Evolutionary conservation across 129 eudicot species (phyloP).

Genomic region (Saposhnikovia divaricata): DNA sequence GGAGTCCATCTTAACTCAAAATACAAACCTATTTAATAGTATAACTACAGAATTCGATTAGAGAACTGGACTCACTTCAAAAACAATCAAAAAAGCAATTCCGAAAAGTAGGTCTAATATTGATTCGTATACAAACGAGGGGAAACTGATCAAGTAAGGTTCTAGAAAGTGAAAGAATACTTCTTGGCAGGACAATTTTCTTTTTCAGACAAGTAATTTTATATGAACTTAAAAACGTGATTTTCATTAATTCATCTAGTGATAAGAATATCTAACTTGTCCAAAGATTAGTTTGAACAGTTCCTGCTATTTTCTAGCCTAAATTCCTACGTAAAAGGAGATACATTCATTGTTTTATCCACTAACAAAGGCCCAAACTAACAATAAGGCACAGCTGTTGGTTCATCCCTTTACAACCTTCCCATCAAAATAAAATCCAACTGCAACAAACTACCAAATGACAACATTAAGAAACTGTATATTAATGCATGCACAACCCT

Average conservation of each 20-base stretch:
- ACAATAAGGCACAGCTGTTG: constrained; percentile 1
- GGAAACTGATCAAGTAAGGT: not conserved
- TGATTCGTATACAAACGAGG: not conserved
- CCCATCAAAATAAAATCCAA: not conserved
- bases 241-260: not conserved
- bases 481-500: not conserved
- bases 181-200: not conserved
- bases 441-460: not conserved
- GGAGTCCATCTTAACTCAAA: not conserved
- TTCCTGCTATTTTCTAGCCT: not conserved
- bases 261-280: not conserved
- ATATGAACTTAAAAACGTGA: not conserved
- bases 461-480: not conserved
- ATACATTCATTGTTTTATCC: not conserved
- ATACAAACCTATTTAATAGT: no score
- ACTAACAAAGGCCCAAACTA: not conserved
- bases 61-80: not conserved
- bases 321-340: constrained; percentile 6
- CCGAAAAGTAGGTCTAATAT: no score
- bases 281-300: not conserved
- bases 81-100: no score
- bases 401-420: not conserved
- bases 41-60: not conserved
- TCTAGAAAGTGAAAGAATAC: not conserved
- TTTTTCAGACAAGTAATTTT: not conserved